Evolutionary conservation across 371 early-diverging fungal species (phyloP).

Genomic region (Mucor indicus): DNA sequence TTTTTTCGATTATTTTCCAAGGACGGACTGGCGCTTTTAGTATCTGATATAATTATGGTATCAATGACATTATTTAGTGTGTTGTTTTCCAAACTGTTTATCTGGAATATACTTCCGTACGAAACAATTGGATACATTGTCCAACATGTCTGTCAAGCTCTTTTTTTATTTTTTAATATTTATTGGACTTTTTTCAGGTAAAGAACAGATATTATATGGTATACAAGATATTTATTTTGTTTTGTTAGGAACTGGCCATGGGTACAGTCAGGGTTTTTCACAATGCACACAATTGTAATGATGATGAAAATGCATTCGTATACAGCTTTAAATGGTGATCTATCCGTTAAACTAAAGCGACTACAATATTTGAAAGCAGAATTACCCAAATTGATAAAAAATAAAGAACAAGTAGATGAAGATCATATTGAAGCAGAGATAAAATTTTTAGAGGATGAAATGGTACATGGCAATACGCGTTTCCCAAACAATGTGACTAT

Average conservation of each 20-base stretch:
- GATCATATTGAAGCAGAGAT: constrained; percentile 41
- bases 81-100: constrained; percentile 56
- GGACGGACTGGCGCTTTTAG: constrained; percentile 57
- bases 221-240: not conserved
- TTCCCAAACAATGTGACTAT: constrained; percentile 83
- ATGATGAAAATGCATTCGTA: constrained; percentile 96
- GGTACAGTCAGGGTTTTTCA: constrained; percentile 88
- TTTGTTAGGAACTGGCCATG: constrained; percentile 77
- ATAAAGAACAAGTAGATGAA: not conserved
- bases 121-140: constrained; percentile 51
- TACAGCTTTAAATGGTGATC: constrained; percentile 64
- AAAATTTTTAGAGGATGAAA: constrained; percentile 54
- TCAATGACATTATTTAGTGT: constrained; percentile 59
- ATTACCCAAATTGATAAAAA: constrained; percentile 19
- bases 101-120: constrained; percentile 55
- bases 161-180: constrained; percentile 62
- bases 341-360: constrained; percentile 48
- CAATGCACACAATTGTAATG: constrained; percentile 87
- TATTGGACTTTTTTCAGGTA: constrained; percentile 68
- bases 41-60: constrained; percentile 70
- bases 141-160: constrained; percentile 72
- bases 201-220: constrained; percentile 3
- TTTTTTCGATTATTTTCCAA: constrained; percentile 68
- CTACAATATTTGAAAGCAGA: constrained; percentile 34
- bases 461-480: constrained; percentile 44